phyloP scores from a whole-genome alignment of 164 flowering plant genomes.

The Liquidambar formosana region DNA sequence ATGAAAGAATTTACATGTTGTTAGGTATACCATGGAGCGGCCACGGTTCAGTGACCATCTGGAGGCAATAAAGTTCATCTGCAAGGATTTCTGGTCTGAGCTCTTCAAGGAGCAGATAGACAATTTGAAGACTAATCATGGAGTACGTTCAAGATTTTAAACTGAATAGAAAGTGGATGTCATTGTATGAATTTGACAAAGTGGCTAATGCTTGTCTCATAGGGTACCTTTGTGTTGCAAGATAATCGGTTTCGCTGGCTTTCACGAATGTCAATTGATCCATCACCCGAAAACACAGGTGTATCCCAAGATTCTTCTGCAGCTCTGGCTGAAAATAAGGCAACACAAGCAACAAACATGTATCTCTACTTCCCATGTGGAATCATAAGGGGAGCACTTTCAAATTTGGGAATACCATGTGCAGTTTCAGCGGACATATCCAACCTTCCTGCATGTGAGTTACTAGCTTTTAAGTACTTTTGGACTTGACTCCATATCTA shows the following conservation, averaged over 20 bases:
- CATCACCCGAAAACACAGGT: slow-evolving; percentile 40
- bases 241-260: slow-evolving; percentile 92
- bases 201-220: slow-evolving; percentile 11
- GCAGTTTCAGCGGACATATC: slow-evolving; percentile 97
- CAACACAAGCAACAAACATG: slow-evolving; percentile 72
- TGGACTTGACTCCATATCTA: not conserved
- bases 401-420: slow-evolving; percentile 95
- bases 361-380: slow-evolving; percentile 97
- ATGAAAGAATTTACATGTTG: slow-evolving; percentile 14
- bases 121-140: slow-evolving; percentile 93
- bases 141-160: slow-evolving; percentile 42
- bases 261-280: slow-evolving; percentile 71
- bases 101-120: slow-evolving; percentile 95
- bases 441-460: slow-evolving; percentile 94
- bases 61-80: slow-evolving; percentile 95
- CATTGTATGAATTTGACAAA: not conserved
- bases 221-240: slow-evolving; percentile 99
- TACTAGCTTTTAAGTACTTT: not conserved
- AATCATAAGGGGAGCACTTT: slow-evolving; percentile 93
- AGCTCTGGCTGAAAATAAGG: slow-evolving; percentile 54
- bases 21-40: slow-evolving; percentile 93
- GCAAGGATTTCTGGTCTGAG: slow-evolving; percentile 98
- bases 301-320: slow-evolving; percentile 51
- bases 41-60: slow-evolving; percentile 91
- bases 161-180: not conserved